Conservation (phyloP, 345 rosid species). For the Rhizophora mangle region DNA sequence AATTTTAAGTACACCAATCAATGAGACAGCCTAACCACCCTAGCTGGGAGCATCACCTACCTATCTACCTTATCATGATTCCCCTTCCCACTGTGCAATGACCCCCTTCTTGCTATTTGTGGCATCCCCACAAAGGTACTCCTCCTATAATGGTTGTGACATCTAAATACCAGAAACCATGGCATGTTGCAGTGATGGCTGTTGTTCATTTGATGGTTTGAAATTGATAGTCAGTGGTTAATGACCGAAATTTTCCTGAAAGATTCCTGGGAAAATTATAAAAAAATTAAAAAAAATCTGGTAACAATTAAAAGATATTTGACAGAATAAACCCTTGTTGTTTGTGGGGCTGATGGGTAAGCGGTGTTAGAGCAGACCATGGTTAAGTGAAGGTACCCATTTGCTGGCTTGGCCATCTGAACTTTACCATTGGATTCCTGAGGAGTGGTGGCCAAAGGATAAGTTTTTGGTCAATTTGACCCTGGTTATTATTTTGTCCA, state of each 20-base stretch:
- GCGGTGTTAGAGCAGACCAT: not conserved
- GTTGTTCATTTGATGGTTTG: too few species aligned
- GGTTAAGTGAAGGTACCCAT: not conserved
- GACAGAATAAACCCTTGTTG: too few species aligned
- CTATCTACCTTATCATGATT: constrained; percentile 18
- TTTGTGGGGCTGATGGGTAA: too few species aligned
- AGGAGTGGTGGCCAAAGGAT: not conserved
- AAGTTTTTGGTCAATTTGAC: constrained; percentile 3
- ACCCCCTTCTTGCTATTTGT: not conserved
- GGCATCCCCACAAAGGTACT: not conserved
- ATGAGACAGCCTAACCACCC: constrained; percentile 52
- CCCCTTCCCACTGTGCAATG: not conserved
- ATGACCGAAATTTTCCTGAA: too few species aligned
- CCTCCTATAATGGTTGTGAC: not conserved
- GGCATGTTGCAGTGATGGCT: not conserved
- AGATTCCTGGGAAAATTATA: too few species aligned
- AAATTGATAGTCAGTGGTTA: too few species aligned
- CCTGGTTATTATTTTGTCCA: not conserved
- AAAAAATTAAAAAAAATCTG: too few species aligned
- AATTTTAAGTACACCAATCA: constrained; percentile 9
- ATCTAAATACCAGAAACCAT: not conserved
- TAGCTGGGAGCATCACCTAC: constrained; percentile 45
- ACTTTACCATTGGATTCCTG: not conserved
- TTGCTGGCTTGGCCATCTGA: not conserved
- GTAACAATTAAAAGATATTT: too few species aligned